These are phyloP conservation scores for Plasmodium coatneyi DNA, from an alignment of 169 alveolate species.

Conservation along the genomic window DNA sequence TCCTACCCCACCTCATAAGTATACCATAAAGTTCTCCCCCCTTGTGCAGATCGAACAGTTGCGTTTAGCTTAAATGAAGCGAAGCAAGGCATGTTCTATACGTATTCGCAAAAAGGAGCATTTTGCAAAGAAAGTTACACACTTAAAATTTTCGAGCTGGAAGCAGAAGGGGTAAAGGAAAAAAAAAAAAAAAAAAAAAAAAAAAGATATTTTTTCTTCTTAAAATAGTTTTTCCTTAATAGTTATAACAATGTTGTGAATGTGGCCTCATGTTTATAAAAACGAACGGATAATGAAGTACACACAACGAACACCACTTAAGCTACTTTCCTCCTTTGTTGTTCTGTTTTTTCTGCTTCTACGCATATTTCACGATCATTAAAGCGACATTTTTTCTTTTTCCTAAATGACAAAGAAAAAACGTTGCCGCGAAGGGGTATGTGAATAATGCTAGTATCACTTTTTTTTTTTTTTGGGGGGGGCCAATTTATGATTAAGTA, in stretches of 20 bases:
- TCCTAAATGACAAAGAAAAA: background rate
- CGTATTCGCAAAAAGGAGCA: background rate
- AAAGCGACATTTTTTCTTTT: background rate
- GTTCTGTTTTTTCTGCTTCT: background rate
- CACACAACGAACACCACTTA: background rate
- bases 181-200: background rate
- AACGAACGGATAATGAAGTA: background rate
- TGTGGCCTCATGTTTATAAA: background rate
- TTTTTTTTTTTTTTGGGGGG: background rate
- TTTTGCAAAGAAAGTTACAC: background rate
- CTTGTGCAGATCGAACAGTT: background rate
- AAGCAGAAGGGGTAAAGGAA: background rate
- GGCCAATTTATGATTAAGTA: background rate
- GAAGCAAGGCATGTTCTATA: background rate
- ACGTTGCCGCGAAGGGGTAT: background rate
- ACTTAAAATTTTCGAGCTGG: background rate
- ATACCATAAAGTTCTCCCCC: background rate
- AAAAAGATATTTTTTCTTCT: background rate
- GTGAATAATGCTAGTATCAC: background rate
- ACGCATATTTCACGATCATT: background rate
- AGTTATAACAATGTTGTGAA: background rate
- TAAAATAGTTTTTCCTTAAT: background rate
- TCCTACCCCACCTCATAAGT: background rate
- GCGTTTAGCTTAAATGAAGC: background rate
- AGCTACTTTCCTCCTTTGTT: background rate